These are phyloP conservation scores for Mycotypha africana DNA, from an alignment of 371 early-diverging fungal species.

Conservation along the genomic window DNA sequence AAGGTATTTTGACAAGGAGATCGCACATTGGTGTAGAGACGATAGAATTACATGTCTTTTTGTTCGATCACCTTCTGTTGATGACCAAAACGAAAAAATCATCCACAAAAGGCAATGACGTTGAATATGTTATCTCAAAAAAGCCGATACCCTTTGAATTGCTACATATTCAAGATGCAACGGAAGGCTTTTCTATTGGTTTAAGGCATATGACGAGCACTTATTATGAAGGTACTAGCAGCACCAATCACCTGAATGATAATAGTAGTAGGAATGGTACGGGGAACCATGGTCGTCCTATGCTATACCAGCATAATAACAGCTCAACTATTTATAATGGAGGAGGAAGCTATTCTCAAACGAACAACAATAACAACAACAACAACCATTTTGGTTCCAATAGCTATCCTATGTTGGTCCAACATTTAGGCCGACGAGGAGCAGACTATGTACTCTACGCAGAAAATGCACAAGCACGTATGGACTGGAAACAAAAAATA, in stretches of 20 bases:
- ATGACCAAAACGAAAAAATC: constrained; percentile 60
- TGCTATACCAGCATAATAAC: too few species aligned
- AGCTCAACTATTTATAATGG: too few species aligned
- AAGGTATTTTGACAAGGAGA: constrained; percentile 70
- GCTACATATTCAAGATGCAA: constrained; percentile 46
- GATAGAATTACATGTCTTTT: constrained; percentile 66
- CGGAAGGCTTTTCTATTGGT: constrained; percentile 38
- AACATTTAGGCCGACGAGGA: constrained; percentile 75
- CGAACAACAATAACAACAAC: too few species aligned
- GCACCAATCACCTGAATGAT: constrained; percentile 29
- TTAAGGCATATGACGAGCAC: constrained; percentile 14
- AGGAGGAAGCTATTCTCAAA: too few species aligned
- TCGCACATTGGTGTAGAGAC: constrained; percentile 63
- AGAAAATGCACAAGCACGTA: constrained; percentile 62
- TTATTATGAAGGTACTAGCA: not conserved
- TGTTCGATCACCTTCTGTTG: constrained; percentile 85
- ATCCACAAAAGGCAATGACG: constrained; percentile 36
- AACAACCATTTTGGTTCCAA: too few species aligned
- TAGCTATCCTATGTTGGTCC: constrained; percentile 18
- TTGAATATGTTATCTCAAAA: constrained; percentile 56
- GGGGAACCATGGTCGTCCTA: too few species aligned
- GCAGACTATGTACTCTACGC: constrained; percentile 67
- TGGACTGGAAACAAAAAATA: constrained; percentile 82
- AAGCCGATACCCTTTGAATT: constrained; percentile 59
- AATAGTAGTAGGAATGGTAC: too few species aligned